Evolutionary conservation across 2,329 filamentous ascomycete species (phyloP).

Genomic region (Alternaria longipes): DNA sequence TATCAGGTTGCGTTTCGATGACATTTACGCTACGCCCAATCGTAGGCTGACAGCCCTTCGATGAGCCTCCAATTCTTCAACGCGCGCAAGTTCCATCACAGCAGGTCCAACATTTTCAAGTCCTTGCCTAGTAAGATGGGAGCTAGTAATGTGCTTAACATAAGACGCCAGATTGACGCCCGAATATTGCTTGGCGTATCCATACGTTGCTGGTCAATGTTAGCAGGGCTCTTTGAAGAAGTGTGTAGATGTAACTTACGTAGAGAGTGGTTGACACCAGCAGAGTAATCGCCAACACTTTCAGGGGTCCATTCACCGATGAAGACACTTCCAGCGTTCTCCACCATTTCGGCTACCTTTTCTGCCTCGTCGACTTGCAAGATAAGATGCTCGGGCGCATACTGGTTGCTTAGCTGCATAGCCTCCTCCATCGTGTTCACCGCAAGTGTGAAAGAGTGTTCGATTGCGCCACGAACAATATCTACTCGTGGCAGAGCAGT

Average conservation of each 20-base stretch:
- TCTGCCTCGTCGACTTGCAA: conserved; percentile 84
- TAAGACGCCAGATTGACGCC: conserved; percentile 96
- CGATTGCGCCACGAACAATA: conserved; percentile 89
- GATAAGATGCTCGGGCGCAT: conserved; percentile 96
- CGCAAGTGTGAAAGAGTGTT: conserved; percentile 87
- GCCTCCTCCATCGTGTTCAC: conserved; percentile 79
- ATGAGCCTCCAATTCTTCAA: conserved; percentile 95
- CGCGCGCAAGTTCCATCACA: conserved; percentile 93
- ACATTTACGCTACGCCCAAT: conserved; percentile 53
- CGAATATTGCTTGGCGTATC: conserved; percentile 97
- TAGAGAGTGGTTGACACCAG: conserved; percentile 95
- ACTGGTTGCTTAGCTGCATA: conserved; percentile 85
- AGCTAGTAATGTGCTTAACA: conserved; percentile 97
- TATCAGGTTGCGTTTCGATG: not conserved
- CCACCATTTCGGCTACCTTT: conserved; percentile 76
- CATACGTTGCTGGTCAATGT: conserved; percentile 80
- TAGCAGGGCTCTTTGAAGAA: not conserved
- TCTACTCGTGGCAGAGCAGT: conserved; percentile 87
- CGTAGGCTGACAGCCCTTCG: conserved; percentile 75
- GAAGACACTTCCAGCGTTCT: conserved; percentile 96
- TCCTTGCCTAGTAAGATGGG: conserved; percentile 85
- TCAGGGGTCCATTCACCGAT: conserved; percentile 97
- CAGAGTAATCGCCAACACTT: conserved; percentile 97
- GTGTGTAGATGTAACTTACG: conserved; percentile 69
- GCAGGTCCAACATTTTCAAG: conserved; percentile 84